Base-by-base conservation (phyloP, 2,329 filamentous ascomycete genomes). In the Fusarium ambrosium region DNA sequence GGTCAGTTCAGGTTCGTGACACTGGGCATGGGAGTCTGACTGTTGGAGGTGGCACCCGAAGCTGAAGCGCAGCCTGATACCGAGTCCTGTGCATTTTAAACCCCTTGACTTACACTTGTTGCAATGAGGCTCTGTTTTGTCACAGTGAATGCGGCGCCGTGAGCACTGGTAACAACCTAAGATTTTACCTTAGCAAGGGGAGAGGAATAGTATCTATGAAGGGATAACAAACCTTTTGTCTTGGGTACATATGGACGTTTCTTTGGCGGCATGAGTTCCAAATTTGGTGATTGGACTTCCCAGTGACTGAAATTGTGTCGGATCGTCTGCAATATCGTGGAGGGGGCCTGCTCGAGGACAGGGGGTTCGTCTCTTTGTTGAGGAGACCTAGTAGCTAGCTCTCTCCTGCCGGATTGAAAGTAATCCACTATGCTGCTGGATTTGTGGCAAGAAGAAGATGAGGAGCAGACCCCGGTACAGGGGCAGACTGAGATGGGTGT, bases 81-180 rank as follows among this genome's bases (percentile, higher is more conserved):
- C 60, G 11, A 74, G 51, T 2, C 73, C 73, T 16, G 60, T 74
- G 43, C 73, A 76, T 58, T 64, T 62, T 16, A 76, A 20, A 20
- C 70, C 64, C 18, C 29, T 70, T 13, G 65, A 68, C 7, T 14
- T 32, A 14, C 72, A 76, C 62, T 76, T 76, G 6, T 58, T 16
- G 22, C 73, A 76, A 14, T 59, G 10, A 4, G 73, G 73, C 22
- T 66, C 62, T 3, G 48, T 62, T 3, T 70, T 68, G 22, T 76
- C 72, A 37, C 73, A 76, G 20, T 74, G 62, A 18, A 76, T 74
- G 4, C 71, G 70, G 2, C 73, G 72, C n/a, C 67, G 56, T 11
- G 66, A 70, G 51, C 73, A 76, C 48, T 72, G 64, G 6, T 66
- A 63, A 55, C 73, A 76, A 2, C 73, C 73, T 76, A 20, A 18